Conservation (phyloP, 345 rosid species). For the Camelina hispida region DNA sequence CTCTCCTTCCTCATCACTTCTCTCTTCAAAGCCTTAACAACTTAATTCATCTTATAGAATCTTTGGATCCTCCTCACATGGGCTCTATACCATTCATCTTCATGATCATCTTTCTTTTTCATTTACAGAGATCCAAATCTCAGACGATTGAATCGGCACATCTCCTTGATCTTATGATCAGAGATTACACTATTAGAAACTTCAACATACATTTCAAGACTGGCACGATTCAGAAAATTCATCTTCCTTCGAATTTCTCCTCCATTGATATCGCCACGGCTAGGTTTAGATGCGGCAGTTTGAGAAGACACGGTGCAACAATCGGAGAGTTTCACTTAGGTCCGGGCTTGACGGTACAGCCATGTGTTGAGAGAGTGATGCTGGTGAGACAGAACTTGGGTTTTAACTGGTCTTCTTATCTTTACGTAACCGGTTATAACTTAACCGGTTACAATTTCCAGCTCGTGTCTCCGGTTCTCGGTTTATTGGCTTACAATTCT, state of each 20-base stretch:
- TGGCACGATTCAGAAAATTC: slow-evolving; percentile 62
- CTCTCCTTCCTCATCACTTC: slow-evolving; percentile 29
- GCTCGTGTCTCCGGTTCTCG: slow-evolving; percentile 46
- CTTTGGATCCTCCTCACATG: slow-evolving; percentile 40
- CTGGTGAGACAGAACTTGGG: slow-evolving; percentile 48
- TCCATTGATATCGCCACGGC: slow-evolving; percentile 58
- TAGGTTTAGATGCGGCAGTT: slow-evolving; percentile 49
- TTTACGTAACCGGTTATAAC: slow-evolving; percentile 44
- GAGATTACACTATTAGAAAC: slow-evolving; percentile 81
- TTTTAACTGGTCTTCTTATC: slow-evolving; percentile 44
- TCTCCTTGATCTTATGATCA: slow-evolving; percentile 78
- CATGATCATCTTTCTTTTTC: slow-evolving; percentile 30
- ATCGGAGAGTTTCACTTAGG: slow-evolving; percentile 46
- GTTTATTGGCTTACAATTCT: slow-evolving; percentile 48
- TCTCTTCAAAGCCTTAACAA: slow-evolving; percentile 23
- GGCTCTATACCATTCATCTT: slow-evolving; percentile 40
- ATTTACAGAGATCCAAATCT: slow-evolving; percentile 43
- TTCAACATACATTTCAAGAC: slow-evolving; percentile 59
- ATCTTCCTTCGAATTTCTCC: slow-evolving; percentile 78
- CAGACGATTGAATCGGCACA: slow-evolving; percentile 63
- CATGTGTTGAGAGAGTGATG: slow-evolving; percentile 46
- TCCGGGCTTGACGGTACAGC: slow-evolving; percentile 41
- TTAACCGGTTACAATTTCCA: slow-evolving; percentile 34
- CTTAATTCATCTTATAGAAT: background rate
- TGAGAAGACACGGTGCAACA: slow-evolving; percentile 43